A percentile compares a stretch with the other conserved stretches of the same genome.
These are phyloP conservation scores for Rasamsonia emersonii DNA, from an alignment of 2,329 filamentous ascomycete genomes.

Conservation along the genomic window DNA sequence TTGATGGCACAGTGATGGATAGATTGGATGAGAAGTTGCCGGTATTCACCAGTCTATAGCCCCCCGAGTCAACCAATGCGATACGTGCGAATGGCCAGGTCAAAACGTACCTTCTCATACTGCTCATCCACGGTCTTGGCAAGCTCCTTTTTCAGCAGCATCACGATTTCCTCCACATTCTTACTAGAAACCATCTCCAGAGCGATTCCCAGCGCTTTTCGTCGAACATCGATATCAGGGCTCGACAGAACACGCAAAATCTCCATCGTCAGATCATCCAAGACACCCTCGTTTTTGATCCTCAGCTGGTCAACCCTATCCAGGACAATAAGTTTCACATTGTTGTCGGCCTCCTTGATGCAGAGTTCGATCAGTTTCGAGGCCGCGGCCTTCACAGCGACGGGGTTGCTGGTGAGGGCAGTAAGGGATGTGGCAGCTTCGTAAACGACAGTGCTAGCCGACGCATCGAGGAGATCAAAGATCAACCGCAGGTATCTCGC, in stretches of 20 bases:
- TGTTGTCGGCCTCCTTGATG: constrained; percentile 98
- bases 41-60: constrained; percentile 74
- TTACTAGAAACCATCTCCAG: constrained; percentile 98
- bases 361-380: constrained; percentile 93
- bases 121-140: constrained; percentile 97
- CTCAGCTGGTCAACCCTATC: constrained; percentile 85
- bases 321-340: constrained; percentile 96
- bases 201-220: constrained; percentile 81
- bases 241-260: constrained; percentile 90
- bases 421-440: constrained; percentile 94
- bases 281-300: constrained; percentile 77
- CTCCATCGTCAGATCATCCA: constrained; percentile 95
- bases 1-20: constrained; percentile 99
- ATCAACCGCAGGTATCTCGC: constrained; percentile 88
- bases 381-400: constrained; percentile 93
- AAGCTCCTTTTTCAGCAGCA: constrained; percentile 93
- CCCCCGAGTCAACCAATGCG: neutral
- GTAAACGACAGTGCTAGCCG: constrained; percentile 90
- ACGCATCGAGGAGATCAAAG: constrained; percentile 90
- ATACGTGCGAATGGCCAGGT: constrained; percentile 14
- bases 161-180: constrained; percentile 94
- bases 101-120: constrained; percentile 66
- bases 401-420: constrained; percentile 87
- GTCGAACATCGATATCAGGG: constrained; percentile 89
- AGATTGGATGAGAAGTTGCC: constrained; percentile 87